phyloP scores from a whole-genome alignment of 2,329 filamentous ascomycete species.

The Pseudogymnoascus sp. region DNA sequence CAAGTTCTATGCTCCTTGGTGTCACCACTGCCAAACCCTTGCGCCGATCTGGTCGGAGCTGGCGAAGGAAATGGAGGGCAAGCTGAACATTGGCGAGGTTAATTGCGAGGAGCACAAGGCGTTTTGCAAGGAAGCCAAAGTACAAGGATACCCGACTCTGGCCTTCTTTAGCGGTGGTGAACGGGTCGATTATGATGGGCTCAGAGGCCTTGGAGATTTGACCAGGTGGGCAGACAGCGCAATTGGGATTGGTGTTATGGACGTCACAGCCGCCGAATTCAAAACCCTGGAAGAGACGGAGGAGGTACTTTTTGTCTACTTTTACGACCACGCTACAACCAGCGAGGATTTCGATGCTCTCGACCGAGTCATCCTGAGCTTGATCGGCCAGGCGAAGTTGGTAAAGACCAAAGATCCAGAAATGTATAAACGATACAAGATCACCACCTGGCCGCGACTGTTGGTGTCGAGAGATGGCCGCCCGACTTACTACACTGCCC shows the following conservation, averaged over 20 bases:
- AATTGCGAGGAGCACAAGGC: conserved; percentile 81
- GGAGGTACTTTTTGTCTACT: conserved; percentile 94
- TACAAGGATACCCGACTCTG: conserved; percentile 78
- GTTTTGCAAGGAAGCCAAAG: conserved; percentile 84
- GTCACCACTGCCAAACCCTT: conserved; percentile 87
- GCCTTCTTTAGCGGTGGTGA: conserved; percentile 89
- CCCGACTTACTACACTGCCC: conserved; percentile 78
- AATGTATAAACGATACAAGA: conserved; percentile 78
- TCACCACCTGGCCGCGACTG: conserved; percentile 92
- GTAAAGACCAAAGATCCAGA: conserved; percentile 79
- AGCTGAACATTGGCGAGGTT: conserved; percentile 87
- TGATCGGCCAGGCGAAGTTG: conserved; percentile 85
- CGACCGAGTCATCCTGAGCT: conserved; percentile 73
- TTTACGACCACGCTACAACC: conserved; percentile 93
- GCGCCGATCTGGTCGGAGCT: conserved; percentile 84
- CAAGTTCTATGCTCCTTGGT: conserved; percentile 99
- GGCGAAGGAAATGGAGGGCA: conserved; percentile 81
- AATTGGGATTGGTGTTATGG: conserved; percentile 66
- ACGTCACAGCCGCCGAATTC: conserved; percentile 70
- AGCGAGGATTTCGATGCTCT: conserved; percentile 84
- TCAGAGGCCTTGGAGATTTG: conserved; percentile 86
- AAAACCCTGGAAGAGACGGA: conserved; percentile 82
- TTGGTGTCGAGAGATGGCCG: conserved; percentile 83
- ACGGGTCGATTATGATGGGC: conserved; percentile 83
- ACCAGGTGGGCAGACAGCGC: conserved; percentile 81